Percentiles rank a stretch among this genome's conserved stretches.
Conservation (phyloP, 1,284 basidiomycete species). For the Cutaneotrichosporon sp. region DNA sequence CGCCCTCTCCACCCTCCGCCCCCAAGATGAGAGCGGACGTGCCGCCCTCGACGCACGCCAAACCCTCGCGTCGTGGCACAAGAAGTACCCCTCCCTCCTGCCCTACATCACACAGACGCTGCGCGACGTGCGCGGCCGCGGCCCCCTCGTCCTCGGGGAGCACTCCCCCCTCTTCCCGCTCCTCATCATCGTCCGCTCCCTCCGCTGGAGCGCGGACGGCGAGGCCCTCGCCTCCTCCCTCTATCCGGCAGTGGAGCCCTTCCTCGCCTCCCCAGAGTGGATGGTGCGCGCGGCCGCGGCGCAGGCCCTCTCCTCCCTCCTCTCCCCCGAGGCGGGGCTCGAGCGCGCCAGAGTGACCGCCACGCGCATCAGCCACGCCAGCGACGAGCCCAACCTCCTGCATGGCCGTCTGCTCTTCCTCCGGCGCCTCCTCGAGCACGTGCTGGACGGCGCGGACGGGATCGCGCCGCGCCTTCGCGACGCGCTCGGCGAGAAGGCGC, state of each 20-base stretch:
- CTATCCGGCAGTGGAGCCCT: conserved; percentile 28
- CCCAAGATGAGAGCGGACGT: conserved; percentile 35
- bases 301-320: conserved; percentile 46
- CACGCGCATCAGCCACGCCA: conserved; percentile 13
- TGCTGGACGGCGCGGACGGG: conserved; percentile 31
- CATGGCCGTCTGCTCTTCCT: conserved; percentile 44
- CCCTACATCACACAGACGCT: conserved; percentile 38
- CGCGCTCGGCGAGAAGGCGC: conserved; percentile 6
- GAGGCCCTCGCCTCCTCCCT: conserved; percentile 30
- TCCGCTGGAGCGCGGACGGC: conserved; percentile 36
- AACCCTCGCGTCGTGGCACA: conserved; percentile 41
- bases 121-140: conserved; percentile 1
- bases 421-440: conserved; percentile 33
- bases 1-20: conserved; percentile 34
- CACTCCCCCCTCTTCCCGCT: conserved; percentile 50
- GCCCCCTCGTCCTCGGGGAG: conserved; percentile 13
- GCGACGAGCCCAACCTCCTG: conserved; percentile 28
- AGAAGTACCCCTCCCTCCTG: conserved; percentile 40
- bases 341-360: conserved; percentile 23
- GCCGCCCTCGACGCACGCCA: conserved; percentile 37
- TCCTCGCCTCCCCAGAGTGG: conserved; percentile 38
- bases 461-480: conserved; percentile 10
- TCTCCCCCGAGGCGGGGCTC: conserved; percentile 30
- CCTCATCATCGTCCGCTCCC: conserved; percentile 47
- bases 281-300: conserved; percentile 48